A percentile compares a stretch with the other conserved stretches of the same genome.
Conservation (phyloP, 1,284 basidiomycete species). For the Cryptococcus sp. region DNA sequence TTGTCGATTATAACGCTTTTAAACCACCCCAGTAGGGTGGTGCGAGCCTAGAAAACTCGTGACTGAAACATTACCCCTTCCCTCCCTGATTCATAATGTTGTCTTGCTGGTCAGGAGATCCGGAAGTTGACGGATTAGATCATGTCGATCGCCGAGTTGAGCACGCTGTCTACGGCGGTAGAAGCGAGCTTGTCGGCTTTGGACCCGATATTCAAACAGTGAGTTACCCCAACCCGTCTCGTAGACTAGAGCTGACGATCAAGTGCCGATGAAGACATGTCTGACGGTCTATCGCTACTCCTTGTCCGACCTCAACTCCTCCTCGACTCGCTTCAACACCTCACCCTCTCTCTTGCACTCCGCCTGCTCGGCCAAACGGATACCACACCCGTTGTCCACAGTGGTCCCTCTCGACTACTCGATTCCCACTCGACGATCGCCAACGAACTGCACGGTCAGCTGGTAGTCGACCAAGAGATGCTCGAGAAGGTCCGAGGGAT, state of each 20-base stretch:
- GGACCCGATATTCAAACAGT: slow-evolving; percentile 39
- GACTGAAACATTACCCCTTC: slow-evolving; percentile 36
- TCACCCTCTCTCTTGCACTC: slow-evolving; percentile 68
- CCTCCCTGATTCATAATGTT: not conserved
- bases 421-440: slow-evolving; percentile 3
- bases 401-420: too few species aligned
- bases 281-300: slow-evolving; percentile 82
- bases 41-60: slow-evolving; percentile 51
- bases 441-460: slow-evolving; percentile 33
- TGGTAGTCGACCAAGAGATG: slow-evolving; percentile 45
- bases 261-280: slow-evolving; percentile 51
- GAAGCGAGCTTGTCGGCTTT: slow-evolving; percentile 37
- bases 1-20: slow-evolving; percentile 40
- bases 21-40: slow-evolving; percentile 42
- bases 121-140: slow-evolving; percentile 10
- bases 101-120: not conserved
- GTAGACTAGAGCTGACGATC: not conserved
- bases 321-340: slow-evolving; percentile 80
- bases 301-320: slow-evolving; percentile 82
- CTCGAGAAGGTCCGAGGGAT: slow-evolving; percentile 54
- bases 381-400: too few species aligned
- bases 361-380: slow-evolving; percentile 10
- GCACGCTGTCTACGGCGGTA: slow-evolving; percentile 32
- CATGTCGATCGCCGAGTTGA: not conserved
- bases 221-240: slow-evolving; percentile 8